Evolutionary conservation across 768 basidiomycete genomes (phyloP).

Genomic region (Tulasnella sp.): DNA sequence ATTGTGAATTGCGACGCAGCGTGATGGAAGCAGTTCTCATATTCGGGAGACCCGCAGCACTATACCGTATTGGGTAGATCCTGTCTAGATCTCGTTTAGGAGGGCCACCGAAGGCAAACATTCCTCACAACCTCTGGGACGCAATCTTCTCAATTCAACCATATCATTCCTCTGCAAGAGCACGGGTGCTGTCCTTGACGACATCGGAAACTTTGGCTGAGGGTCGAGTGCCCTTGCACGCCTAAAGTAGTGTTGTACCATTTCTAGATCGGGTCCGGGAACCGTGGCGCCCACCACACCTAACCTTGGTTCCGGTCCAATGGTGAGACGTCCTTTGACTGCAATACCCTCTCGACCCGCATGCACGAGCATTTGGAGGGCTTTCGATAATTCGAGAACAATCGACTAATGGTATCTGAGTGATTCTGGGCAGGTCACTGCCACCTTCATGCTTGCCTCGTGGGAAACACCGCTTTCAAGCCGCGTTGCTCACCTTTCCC

Average conservation of each 20-base stretch:
- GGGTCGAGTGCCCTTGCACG: conserved; percentile 30
- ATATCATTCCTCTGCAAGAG: neutral
- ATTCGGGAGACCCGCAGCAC: neutral
- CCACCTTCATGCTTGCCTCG: too few species aligned
- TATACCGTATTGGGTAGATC: neutral
- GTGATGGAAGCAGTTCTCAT: neutral
- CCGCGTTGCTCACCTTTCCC: too few species aligned
- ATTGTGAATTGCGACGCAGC: neutral
- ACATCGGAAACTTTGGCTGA: conserved; percentile 22
- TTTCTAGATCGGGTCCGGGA: conserved; percentile 18
- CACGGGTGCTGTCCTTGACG: neutral
- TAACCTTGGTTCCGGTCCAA: too few species aligned
- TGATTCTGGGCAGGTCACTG: too few species aligned
- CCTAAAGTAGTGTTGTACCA: conserved; percentile 30
- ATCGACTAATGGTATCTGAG: too few species aligned
- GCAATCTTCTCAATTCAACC: too few species aligned
- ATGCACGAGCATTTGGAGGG: too few species aligned
- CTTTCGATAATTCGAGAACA: too few species aligned
- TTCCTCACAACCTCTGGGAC: neutral
- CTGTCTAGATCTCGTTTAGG: neutral
- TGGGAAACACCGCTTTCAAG: too few species aligned
- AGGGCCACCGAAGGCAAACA: neutral
- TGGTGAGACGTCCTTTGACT: too few species aligned
- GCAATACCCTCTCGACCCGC: too few species aligned
- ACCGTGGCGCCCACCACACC: conserved; percentile 13